Conservation (phyloP, 2,329 filamentous ascomycete species). For the Stenocarpella maydis region DNA sequence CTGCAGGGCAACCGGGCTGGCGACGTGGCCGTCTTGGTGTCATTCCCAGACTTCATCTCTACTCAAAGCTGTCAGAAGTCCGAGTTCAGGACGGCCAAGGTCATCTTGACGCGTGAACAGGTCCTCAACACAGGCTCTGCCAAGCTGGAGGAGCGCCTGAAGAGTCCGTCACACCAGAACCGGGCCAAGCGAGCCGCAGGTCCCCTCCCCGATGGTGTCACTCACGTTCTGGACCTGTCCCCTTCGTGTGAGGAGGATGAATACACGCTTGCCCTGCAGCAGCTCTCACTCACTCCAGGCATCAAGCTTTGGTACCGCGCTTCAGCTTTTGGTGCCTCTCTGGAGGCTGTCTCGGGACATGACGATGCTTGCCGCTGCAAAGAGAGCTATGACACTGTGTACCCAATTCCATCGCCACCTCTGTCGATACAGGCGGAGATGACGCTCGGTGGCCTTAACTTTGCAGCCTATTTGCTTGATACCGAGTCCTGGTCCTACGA, state of each 20-base stretch:
- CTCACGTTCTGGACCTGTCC: conserved; percentile 32
- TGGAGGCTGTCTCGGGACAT: conserved; percentile 27
- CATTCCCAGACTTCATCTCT: not conserved
- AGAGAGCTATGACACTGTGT: not conserved
- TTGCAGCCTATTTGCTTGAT: not conserved
- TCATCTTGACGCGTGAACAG: conserved; percentile 24
- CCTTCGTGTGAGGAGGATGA: conserved; percentile 32
- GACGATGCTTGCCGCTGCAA: conserved; percentile 32
- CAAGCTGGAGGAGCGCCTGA: conserved; percentile 9
- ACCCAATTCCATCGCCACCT: conserved; percentile 11
- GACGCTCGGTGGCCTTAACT: not conserved
- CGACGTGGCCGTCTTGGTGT: conserved; percentile 25
- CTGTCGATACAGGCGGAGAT: not conserved
- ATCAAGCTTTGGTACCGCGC: conserved; percentile 34
- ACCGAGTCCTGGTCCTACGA: conserved; percentile 38
- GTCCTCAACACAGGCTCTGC: conserved; percentile 28
- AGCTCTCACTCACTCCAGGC: conserved; percentile 22
- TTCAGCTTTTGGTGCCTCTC: conserved; percentile 3
- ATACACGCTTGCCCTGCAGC: conserved; percentile 23
- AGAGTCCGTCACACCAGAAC: conserved; percentile 26
- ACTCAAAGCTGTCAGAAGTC: conserved; percentile 20
- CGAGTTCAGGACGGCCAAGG: not conserved
- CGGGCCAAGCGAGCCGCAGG: conserved; percentile 16
- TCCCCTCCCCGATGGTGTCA: conserved; percentile 15
- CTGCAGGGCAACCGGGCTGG: not conserved